Evolutionary conservation across 2,329 filamentous ascomycete species (phyloP).

Genomic region (Alternaria gansuensis): DNA sequence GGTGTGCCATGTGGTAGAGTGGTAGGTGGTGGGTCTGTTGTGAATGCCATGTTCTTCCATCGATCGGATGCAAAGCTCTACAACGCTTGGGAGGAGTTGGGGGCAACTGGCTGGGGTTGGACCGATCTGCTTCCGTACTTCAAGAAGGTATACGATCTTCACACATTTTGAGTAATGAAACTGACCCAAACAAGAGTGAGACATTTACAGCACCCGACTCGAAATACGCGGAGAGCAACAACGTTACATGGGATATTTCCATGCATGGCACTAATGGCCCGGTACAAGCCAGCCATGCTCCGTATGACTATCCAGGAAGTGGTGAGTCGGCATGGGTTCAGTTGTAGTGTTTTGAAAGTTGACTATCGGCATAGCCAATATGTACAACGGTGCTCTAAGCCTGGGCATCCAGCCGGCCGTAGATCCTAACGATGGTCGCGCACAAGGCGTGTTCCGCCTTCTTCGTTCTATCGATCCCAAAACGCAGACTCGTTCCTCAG

Average conservation of each 20-base stretch:
- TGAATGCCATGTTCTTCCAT: slow-evolving; percentile 51
- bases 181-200: slow-evolving; percentile 29
- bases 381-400: slow-evolving; percentile 28
- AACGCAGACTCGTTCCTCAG: slow-evolving; percentile 42
- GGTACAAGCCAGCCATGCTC: slow-evolving; percentile 36
- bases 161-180: slow-evolving; percentile 61
- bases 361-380: slow-evolving; percentile 23
- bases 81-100: slow-evolving; percentile 65
- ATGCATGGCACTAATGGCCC: slow-evolving; percentile 35
- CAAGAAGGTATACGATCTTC: slow-evolving; percentile 31
- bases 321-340: slow-evolving; percentile 18
- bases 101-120: slow-evolving; percentile 67
- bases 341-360: background rate
- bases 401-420: slow-evolving; percentile 26
- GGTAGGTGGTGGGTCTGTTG: slow-evolving; percentile 47
- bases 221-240: slow-evolving; percentile 23
- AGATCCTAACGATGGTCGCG: slow-evolving; percentile 35
- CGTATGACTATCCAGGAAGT: slow-evolving; percentile 37
- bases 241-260: slow-evolving; percentile 35
- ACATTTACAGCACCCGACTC: slow-evolving; percentile 32
- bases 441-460: slow-evolving; percentile 46
- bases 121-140: slow-evolving; percentile 55
- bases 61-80: slow-evolving; percentile 43
- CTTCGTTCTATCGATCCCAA: slow-evolving; percentile 39
- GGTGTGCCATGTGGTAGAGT: slow-evolving; percentile 34